These are phyloP conservation scores for Phytophthora citrophthora DNA, from an alignment of 352 stramenopile genomes.

Conservation along the genomic window DNA sequence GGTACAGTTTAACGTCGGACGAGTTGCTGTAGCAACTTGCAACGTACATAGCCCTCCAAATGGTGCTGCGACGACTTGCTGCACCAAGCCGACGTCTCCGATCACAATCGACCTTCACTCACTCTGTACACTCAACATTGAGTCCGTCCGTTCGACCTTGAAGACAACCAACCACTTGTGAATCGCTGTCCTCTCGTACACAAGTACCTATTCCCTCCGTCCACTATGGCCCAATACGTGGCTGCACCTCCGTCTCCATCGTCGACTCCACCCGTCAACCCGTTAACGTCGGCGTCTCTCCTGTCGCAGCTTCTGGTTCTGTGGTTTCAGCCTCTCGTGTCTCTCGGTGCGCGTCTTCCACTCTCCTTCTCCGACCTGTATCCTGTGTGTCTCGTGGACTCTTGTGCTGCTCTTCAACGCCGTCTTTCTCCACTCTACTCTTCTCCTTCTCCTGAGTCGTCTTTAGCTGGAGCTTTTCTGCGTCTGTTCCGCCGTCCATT, in stretches of 20 bases:
- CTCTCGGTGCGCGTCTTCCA: conserved; percentile 28
- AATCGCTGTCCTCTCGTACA: background rate
- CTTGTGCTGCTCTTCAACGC: conserved; percentile 8
- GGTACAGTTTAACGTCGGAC: too few species aligned
- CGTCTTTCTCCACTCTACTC: conserved; percentile 22
- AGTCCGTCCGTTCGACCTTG: background rate
- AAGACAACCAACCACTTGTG: conserved; percentile 10
- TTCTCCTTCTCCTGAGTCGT: conserved; percentile 8
- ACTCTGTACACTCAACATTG: background rate
- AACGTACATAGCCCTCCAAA: too few species aligned
- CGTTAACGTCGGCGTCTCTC: conserved; percentile 33
- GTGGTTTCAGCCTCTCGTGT: conserved; percentile 43
- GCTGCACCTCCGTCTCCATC: conserved; percentile 16
- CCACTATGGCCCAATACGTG: conserved; percentile 17
- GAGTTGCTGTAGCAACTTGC: too few species aligned
- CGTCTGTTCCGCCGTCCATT: conserved; percentile 18
- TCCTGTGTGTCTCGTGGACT: conserved; percentile 29
- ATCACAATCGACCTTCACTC: conserved; percentile 7
- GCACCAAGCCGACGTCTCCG: background rate
- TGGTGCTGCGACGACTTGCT: too few species aligned
- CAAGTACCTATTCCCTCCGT: background rate
- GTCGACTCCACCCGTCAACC: conserved; percentile 13
- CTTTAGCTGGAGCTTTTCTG: conserved; percentile 29
- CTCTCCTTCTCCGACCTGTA: conserved; percentile 38
- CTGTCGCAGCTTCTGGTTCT: conserved; percentile 29